These are phyloP conservation scores for Phytophthora macrochlamydospora DNA, from an alignment of 352 stramenopile genomes.

Conservation along the genomic window DNA sequence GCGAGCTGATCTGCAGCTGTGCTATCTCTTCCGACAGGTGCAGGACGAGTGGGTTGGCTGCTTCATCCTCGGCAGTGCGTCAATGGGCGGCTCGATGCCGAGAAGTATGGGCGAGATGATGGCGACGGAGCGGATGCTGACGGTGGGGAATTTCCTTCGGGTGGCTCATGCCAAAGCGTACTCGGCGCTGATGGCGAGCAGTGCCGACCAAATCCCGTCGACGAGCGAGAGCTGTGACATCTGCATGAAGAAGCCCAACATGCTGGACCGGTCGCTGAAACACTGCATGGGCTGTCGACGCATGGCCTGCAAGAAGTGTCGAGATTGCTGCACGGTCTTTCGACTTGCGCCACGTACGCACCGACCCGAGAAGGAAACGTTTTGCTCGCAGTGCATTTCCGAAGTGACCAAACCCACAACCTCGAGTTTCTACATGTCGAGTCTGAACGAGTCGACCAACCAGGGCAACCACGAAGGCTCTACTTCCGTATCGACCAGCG, in stretches of 20 bases:
- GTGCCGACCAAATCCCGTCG: constrained; percentile 38
- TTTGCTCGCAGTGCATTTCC: constrained; percentile 65
- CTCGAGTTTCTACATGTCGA: constrained; percentile 36
- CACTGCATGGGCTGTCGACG: constrained; percentile 62
- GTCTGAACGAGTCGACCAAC: constrained; percentile 31
- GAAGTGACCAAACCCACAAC: constrained; percentile 31
- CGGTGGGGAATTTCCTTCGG: constrained; percentile 44
- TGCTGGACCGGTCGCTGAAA: constrained; percentile 42
- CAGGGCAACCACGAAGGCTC: constrained; percentile 9
- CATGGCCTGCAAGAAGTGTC: constrained; percentile 57
- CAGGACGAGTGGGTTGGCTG: constrained; percentile 54
- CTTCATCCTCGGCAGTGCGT: constrained; percentile 60
- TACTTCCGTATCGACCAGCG: constrained; percentile 20
- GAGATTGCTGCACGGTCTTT: constrained; percentile 56
- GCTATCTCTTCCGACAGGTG: constrained; percentile 67
- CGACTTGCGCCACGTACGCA: constrained; percentile 48
- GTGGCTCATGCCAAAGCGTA: constrained; percentile 61
- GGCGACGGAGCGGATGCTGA: constrained; percentile 42
- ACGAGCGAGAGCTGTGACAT: constrained; percentile 51
- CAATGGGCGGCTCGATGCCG: constrained; percentile 44
- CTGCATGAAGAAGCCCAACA: constrained; percentile 47
- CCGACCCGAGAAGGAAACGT: constrained; percentile 47
- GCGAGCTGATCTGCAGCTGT: constrained; percentile 56
- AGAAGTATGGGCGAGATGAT: constrained; percentile 53
- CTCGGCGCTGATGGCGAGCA: constrained; percentile 47